A percentile compares a stretch with the other conserved stretches of the same genome.
These are phyloP conservation scores for Salisapilia sapeloensis DNA, from an alignment of 352 stramenopile species.

Conservation along the genomic window DNA sequence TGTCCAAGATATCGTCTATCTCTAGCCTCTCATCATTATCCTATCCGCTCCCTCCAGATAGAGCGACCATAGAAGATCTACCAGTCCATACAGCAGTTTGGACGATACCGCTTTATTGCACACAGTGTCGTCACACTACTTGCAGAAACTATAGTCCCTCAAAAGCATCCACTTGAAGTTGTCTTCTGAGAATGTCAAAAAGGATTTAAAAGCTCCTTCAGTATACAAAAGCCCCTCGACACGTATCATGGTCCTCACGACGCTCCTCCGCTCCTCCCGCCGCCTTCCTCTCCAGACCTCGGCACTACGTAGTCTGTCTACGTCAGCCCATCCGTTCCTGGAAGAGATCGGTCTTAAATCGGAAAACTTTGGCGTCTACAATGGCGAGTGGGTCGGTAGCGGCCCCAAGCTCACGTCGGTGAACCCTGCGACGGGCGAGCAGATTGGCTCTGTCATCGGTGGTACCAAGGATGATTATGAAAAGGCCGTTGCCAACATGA, in stretches of 20 bases:
- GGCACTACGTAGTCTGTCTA: not conserved
- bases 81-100: too few species aligned
- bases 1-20: too few species aligned
- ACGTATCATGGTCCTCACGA: constrained; percentile 1
- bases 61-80: too few species aligned
- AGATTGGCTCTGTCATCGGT: constrained; percentile 67
- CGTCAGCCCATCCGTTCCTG: constrained; percentile 36
- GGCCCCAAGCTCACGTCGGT: constrained; percentile 68
- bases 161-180: too few species aligned
- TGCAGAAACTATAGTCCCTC: too few species aligned
- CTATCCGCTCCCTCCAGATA: too few species aligned
- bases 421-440: constrained; percentile 66
- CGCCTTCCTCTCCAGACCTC: constrained; percentile 1
- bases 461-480: constrained; percentile 77
- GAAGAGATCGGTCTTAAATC: constrained; percentile 62
- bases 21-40: too few species aligned
- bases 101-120: too few species aligned
- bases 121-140: too few species aligned
- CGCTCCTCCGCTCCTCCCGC: constrained; percentile 4
- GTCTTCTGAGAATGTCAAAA: too few species aligned
- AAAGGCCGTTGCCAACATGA: constrained; percentile 64
- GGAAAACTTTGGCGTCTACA: constrained; percentile 76
- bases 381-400: constrained; percentile 76
- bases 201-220: too few species aligned
- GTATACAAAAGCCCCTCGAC: constrained; percentile 1